Percentiles rank a stretch among this genome's conserved stretches.
Evolutionary conservation across 2,329 filamentous ascomycete genomes (phyloP).

Genomic region (Epichloe uncinata): DNA sequence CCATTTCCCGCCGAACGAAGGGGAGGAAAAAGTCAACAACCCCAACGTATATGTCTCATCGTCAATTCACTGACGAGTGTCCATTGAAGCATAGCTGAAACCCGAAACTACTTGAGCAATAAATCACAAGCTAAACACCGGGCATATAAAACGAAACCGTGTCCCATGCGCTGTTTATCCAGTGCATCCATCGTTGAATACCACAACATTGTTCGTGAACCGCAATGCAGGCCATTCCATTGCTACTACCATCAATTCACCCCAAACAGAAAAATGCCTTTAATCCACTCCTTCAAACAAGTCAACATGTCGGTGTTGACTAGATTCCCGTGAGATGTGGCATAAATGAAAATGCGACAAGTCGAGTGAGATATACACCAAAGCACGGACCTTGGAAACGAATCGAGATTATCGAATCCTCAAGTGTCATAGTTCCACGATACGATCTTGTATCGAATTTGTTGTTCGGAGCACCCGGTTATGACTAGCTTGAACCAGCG

Average conservation of each 20-base stretch:
- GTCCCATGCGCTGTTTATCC: background rate
- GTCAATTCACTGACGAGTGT: background rate
- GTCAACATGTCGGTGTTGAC: background rate
- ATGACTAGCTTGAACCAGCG: conserved; percentile 17
- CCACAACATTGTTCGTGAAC: background rate
- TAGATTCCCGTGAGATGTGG: background rate
- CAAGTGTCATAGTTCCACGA: conserved; percentile 14
- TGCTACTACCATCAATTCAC: background rate
- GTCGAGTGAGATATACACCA: background rate
- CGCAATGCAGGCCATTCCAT: background rate
- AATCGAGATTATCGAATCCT: background rate
- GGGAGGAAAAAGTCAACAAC: background rate
- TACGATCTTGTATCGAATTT: conserved; percentile 12
- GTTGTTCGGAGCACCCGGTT: conserved; percentile 12
- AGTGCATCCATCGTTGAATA: background rate
- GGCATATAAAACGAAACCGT: background rate
- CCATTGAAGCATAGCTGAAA: background rate
- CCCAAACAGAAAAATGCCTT: background rate
- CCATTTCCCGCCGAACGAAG: background rate
- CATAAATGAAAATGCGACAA: background rate
- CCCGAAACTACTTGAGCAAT: background rate
- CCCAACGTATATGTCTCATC: background rate
- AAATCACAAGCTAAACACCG: background rate
- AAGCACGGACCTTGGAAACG: background rate
- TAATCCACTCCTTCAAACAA: background rate